Evolutionary conservation across 2,329 filamentous ascomycete species (phyloP), one percentile per base, ranked within the genome.

Genomic region (Alternaria viburni): DNA sequence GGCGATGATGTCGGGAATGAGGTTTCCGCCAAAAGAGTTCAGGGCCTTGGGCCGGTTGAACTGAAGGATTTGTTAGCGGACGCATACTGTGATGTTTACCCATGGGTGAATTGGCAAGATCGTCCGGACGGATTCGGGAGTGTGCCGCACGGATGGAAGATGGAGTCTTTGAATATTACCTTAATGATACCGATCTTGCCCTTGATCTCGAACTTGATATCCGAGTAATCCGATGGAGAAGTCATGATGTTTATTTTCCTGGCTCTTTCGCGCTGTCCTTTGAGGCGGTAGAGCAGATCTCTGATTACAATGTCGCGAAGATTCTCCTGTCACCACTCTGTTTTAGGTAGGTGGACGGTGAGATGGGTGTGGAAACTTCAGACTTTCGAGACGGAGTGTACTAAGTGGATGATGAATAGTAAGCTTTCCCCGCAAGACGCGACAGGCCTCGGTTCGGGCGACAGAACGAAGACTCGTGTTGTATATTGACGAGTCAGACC

Each of bases 41-140:
- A 85, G 79, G 3, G 76, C 72, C 67, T 82, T 82, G 11, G 84
- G 83, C 4, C 84, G 81, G 72, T 85, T 85, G 71, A 86, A 80
- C 82, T 80, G 7, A 26, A 6, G 61, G 47, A 47, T 30, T 10
- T 28, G 26, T 56, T n/a, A 55, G 44, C 32, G 43, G 10, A 11
- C 15, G 26, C n/a, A 26, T 25, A 7, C 11, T 54, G 11, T 52
- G 21, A 8, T 12, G 10, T 41, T 41, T 41, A 6, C 15, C 1
- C 9, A 17, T 17, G 36, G 36, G 36, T 41, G 9, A 2, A 17
- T 11, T 2, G 36, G 5, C 1, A 41, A 41, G 36, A 41, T 41
- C 36, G 36, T 41, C 36, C 3, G 36, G 36, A 41, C 2, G 9
- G 15, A 41, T 41, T 41, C 36, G 36, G 36, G n/a, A 41, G 8